Evolutionary conservation across 345 rosid genomes (phyloP).

Genomic region (Pseudoturritis turrita): DNA sequence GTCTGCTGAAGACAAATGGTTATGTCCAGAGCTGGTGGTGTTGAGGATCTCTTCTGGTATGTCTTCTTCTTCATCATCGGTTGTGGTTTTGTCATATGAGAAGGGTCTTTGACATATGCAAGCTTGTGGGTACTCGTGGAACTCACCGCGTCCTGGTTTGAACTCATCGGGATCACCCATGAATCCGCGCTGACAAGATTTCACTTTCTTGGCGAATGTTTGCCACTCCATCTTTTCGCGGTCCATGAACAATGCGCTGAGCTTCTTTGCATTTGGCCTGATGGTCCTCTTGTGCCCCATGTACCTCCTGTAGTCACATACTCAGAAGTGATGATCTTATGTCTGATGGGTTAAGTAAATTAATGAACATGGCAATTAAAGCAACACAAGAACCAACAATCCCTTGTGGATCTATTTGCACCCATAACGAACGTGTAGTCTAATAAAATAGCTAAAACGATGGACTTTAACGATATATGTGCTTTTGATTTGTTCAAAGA

Average conservation of each 20-base stretch:
- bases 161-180: constrained; percentile 97
- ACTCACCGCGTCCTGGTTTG: constrained; percentile 84
- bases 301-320: constrained; percentile 63
- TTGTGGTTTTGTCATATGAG: constrained; percentile 24
- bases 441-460: not conserved
- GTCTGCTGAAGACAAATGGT: constrained; percentile 19
- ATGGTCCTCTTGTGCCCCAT: constrained; percentile 95
- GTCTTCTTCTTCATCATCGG: constrained; percentile 27
- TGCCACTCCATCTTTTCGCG: constrained; percentile 75
- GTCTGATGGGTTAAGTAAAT: not conserved
- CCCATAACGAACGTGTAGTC: not conserved
- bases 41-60: constrained; percentile 18
- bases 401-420: not conserved
- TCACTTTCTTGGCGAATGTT: constrained; percentile 76
- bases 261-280: constrained; percentile 89
- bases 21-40: constrained; percentile 27
- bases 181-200: constrained; percentile 85
- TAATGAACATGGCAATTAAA: not conserved
- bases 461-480: not conserved
- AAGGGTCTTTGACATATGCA: constrained; percentile 73
- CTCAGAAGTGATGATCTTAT: not conserved
- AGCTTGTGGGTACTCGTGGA: constrained; percentile 77
- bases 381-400: not conserved
- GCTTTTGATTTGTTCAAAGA: not conserved
- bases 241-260: constrained; percentile 67